Evolutionary conservation across 768 basidiomycete species (phyloP), one percentile per base, ranked within the genome.

Genomic region (Naganishia kalamii): DNA sequence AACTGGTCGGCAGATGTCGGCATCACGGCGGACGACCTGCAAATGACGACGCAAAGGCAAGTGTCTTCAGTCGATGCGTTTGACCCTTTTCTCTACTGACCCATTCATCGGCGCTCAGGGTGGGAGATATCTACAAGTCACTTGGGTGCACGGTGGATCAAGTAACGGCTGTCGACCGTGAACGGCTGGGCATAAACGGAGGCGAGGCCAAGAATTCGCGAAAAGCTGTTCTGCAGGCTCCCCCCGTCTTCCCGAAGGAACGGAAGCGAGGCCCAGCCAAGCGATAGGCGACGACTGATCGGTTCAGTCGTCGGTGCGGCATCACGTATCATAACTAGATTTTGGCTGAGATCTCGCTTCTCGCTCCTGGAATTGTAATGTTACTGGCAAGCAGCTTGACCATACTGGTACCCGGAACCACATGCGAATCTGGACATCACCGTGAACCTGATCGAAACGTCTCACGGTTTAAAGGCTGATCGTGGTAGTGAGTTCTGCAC

Each of bases 231-330:
- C 81, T 98, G 62, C 84, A 79, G 46, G 83, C 85, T 0, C 93
- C 93, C 2, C 82, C 94, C 0, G 81, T 84, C 67, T 96, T 96
- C 79, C 92, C 92, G 0, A 89, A 88, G 72, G 82, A 60, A 29
- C 74, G 72, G 54, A 66, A 62, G 21, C 40, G 77, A 25, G 74
- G 71, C 15, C 75, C 77, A 7, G 69, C 67, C 23, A 73, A 71
- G 67, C 68, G 74, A 64, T 74, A 71, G 46, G 35, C 3, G 37
- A 19, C 29, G 7, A 25, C 7, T n/a, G n/a, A 63, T 47, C 46
- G n/a, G 17, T 21, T 47, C 8, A 6, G 19, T 41, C 40, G 40
- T 41, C 19, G 10, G 10, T 41, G 10, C 19, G 11, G 19, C 19
- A 41, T 41, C 10, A 10, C 10, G 10, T 19, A 19, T 41, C 40